A percentile compares a stretch with the other conserved stretches of the same genome.
Evolutionary conservation across 1,284 basidiomycete species (phyloP).

Genomic region (Anthracocystis walkeri): DNA sequence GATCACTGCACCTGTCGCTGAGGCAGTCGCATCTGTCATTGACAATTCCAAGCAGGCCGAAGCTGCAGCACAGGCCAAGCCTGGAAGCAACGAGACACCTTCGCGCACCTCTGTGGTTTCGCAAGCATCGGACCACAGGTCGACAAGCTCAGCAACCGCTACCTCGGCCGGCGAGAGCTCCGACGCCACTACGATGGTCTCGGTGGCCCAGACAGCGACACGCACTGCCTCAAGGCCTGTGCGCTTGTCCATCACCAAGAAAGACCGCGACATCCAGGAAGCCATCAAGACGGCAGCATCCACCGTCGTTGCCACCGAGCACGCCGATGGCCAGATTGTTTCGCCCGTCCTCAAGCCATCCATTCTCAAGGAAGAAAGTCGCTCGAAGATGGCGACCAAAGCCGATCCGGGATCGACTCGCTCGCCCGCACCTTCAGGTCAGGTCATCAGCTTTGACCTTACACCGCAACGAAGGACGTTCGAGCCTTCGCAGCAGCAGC

Average conservation of each 20-base stretch:
- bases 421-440: conserved; percentile 4
- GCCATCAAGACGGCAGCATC: conserved; percentile 10
- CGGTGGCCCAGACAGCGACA: conserved; percentile 5
- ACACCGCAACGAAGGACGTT: background rate
- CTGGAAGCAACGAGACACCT: background rate
- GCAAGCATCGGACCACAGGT: background rate
- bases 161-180: conserved; percentile 6
- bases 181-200: conserved; percentile 2
- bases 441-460: conserved; percentile 14
- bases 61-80: background rate
- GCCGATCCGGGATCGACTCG: background rate
- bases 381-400: background rate
- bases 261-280: conserved; percentile 3
- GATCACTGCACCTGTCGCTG: background rate
- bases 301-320: conserved; percentile 6
- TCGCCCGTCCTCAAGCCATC: conserved; percentile 1
- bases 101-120: background rate
- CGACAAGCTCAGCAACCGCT: background rate
- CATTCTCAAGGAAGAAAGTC: background rate
- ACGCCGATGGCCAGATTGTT: conserved; percentile 9
- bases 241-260: conserved; percentile 17
- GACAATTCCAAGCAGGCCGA: background rate
- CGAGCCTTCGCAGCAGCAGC: background rate
- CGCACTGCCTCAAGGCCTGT: conserved; percentile 8
- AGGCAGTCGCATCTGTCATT: background rate